Evolutionary conservation across 495 filamentous ascomycete species (phyloP).

Genomic region (Penicillium macrosclerotiorum): DNA sequence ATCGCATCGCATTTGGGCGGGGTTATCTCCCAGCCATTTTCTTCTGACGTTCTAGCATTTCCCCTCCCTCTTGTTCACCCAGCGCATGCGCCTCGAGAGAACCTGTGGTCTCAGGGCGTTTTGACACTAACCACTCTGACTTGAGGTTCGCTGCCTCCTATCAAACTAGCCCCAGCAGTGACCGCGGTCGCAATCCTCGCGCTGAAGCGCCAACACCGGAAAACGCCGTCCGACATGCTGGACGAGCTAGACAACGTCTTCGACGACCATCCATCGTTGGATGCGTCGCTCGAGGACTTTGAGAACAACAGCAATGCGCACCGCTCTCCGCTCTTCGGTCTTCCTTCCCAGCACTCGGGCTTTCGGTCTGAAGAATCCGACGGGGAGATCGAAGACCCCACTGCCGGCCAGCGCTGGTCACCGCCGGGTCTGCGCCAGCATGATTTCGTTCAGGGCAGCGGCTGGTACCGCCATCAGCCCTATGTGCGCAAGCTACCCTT

Average conservation of each 20-base stretch:
- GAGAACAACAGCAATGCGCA: constrained; percentile 54
- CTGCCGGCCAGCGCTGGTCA: constrained; percentile 49
- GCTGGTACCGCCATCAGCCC: constrained; percentile 62
- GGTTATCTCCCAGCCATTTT: constrained; percentile 12
- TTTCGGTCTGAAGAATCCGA: constrained; percentile 67
- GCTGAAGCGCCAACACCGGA: constrained; percentile 23
- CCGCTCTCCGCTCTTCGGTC: constrained; percentile 53
- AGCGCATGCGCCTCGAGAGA: constrained; percentile 17
- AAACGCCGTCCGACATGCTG: constrained; percentile 46
- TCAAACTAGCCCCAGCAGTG: constrained; percentile 3
- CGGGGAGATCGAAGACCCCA: constrained; percentile 38
- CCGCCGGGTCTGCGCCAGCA: constrained; percentile 58
- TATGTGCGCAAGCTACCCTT: constrained; percentile 37
- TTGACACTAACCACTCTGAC: constrained; percentile 20
- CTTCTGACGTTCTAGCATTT: background rate
- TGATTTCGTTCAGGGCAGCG: constrained; percentile 46
- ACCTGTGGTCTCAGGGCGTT: constrained; percentile 9
- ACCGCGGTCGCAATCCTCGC: constrained; percentile 10
- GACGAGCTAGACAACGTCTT: constrained; percentile 51
- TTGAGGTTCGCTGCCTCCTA: constrained; percentile 1
- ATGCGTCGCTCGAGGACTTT: constrained; percentile 76
- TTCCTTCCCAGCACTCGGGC: constrained; percentile 74
- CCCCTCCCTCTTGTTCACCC: constrained; percentile 7
- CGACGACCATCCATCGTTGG: constrained; percentile 68
- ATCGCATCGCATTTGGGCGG: constrained; percentile 9